Evolutionary conservation across 495 filamentous ascomycete species (phyloP), one percentile per base, ranked within the genome.

Genomic region (Lepidopterella palustris): DNA sequence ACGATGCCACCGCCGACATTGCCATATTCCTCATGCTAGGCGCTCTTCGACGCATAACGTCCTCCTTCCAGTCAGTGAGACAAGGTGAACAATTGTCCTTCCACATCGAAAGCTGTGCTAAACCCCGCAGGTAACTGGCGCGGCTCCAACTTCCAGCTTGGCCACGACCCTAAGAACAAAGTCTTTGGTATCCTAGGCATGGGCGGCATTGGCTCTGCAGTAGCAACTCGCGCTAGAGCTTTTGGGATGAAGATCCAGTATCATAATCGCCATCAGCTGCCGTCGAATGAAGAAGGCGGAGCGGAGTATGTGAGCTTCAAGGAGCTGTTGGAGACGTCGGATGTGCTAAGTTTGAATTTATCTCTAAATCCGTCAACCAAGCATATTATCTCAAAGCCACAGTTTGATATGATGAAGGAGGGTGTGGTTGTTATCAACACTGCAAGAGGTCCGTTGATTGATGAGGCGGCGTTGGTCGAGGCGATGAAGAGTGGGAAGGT

Each of bases 201-300:
- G 87, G 90, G 90, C 8, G 89, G 90, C 0, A 96, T 96, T 53
- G 90, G 90, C 0, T 76, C 81, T 29, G 70, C 68, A 25, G 59
- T 73, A 10, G 71, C 71, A 21, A 32, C 26, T 11, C 62, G 71
- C 29, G 71, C 70, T 8, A 70, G 62, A 55, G 62, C 69, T 3
- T 73, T 75, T 45, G 73, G 73, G 11, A 75, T 75, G 73, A 61
- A 61, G 40, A 65, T 75, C 42, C 70, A 72, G 45, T 75, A 75
- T 63, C 70, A 75, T 59, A 73, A 75, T 59, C 67, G 72, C 1
- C 45, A 53, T 9, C 62, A 57, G 11, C 48, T 75, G 47, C 53
- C 68, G 10, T 49, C 55, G 32, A 55, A 53, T 15, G 47, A 69
- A 23, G 71, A 72, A 53, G 57, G 60, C 6, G 70, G 68, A 18